phyloP scores from a whole-genome alignment of 2,329 filamentous ascomycete species.

The Trichoderma endophyticum region DNA sequence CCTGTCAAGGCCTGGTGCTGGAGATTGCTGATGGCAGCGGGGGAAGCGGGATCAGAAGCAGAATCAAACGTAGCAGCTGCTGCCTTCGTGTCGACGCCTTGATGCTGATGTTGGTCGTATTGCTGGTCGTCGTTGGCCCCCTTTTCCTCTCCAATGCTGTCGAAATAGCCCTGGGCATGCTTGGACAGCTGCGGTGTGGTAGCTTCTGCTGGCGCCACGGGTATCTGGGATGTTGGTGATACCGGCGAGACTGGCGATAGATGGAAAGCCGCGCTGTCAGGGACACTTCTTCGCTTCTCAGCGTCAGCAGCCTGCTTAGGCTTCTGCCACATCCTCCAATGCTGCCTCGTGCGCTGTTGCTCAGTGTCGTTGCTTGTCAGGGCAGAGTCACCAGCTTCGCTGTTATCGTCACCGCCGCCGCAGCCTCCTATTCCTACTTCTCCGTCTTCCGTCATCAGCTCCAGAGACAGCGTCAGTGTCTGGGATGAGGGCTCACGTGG shows the following conservation, averaged over 20 bases:
- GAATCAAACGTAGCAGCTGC: neutral
- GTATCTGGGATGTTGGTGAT: neutral
- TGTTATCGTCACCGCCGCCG: neutral
- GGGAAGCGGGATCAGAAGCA: neutral
- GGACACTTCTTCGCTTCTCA: neutral
- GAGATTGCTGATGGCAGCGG: neutral
- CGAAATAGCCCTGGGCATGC: neutral
- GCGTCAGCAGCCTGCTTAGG: neutral
- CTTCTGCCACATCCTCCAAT: neutral
- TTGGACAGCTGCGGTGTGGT: neutral
- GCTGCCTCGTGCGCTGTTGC: neutral
- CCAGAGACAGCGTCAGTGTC: slow-evolving; percentile 7
- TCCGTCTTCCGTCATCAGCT: slow-evolving; percentile 8
- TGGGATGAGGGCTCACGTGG: slow-evolving; percentile 12
- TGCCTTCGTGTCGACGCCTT: neutral
- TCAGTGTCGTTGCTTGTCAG: slow-evolving; percentile 1
- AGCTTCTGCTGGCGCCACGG: neutral
- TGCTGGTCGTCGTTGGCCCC: neutral
- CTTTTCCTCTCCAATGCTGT: neutral
- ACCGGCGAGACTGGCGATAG: neutral
- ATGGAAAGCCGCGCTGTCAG: neutral
- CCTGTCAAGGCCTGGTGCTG: neutral
- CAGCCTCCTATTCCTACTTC: slow-evolving; percentile 7
- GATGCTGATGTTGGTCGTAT: neutral
- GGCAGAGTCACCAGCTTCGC: slow-evolving; percentile 7